Percentiles rank a stretch among this genome's conserved stretches.
Conservation (phyloP, 2,329 filamentous ascomycete genomes). For the Penicillium frequentans region DNA sequence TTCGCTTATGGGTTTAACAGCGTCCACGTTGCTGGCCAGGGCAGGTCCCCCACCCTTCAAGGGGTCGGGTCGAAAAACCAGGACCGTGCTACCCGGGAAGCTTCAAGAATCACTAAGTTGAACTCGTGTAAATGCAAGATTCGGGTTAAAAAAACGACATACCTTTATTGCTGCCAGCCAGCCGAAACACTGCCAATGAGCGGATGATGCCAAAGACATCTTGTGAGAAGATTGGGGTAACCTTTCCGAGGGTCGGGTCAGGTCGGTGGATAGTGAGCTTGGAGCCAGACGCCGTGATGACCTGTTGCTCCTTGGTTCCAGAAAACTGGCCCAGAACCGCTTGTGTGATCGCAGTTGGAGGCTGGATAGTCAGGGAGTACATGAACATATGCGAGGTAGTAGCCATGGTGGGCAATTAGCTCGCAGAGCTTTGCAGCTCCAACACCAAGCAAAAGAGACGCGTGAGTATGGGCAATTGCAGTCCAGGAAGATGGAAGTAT, state of each 20-base stretch:
- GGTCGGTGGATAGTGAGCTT: slow-evolving; percentile 84
- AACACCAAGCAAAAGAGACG: slow-evolving; percentile 9
- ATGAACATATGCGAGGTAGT: slow-evolving; percentile 98
- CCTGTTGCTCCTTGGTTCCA: slow-evolving; percentile 95
- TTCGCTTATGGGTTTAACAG: slow-evolving; percentile 28
- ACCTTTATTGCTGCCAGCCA: slow-evolving; percentile 96
- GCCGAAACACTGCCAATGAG: slow-evolving; percentile 80
- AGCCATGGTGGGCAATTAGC: slow-evolving; percentile 67
- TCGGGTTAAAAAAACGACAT: slow-evolving; percentile 45
- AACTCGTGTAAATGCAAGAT: slow-evolving; percentile 32
- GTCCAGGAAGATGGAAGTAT: slow-evolving; percentile 25
- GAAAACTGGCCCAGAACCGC: slow-evolving; percentile 94
- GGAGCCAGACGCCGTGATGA: slow-evolving; percentile 89
- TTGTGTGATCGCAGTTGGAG: slow-evolving; percentile 83
- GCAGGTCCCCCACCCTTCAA: slow-evolving; percentile 32
- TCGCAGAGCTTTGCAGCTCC: slow-evolving; percentile 17
- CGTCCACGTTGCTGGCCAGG: slow-evolving; percentile 35
- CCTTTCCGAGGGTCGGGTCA: slow-evolving; percentile 80
- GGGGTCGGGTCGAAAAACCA: slow-evolving; percentile 30
- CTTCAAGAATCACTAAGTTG: slow-evolving; percentile 73
- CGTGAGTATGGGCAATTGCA: slow-evolving; percentile 24
- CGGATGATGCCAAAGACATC: slow-evolving; percentile 96
- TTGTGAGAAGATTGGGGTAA: slow-evolving; percentile 82
- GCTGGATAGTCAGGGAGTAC: slow-evolving; percentile 94
- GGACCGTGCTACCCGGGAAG: slow-evolving; percentile 56